Conservation (phyloP, 2,329 filamentous ascomycete species). For the Botrytis elliptica region DNA sequence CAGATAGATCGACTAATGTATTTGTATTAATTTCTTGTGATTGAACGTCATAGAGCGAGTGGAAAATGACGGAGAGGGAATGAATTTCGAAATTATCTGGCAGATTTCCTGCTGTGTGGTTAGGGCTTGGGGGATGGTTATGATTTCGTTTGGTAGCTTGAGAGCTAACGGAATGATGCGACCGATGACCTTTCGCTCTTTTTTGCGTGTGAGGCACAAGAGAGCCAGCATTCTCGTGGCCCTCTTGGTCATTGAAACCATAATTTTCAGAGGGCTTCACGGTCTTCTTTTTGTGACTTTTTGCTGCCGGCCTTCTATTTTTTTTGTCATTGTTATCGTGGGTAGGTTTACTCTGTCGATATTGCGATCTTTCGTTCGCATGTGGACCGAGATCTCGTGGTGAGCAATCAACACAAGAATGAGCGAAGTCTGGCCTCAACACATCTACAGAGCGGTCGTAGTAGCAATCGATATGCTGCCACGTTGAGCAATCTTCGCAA, state of each 20-base stretch:
- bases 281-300: constrained; percentile 84
- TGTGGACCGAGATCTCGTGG: constrained; percentile 68
- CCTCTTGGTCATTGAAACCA: constrained; percentile 58
- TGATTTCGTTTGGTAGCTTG: constrained; percentile 58
- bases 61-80: constrained; percentile 72
- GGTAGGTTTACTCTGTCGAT: constrained; percentile 53
- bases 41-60: constrained; percentile 67
- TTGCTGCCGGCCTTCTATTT: constrained; percentile 70
- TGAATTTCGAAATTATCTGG: constrained; percentile 63
- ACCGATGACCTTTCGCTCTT: constrained; percentile 78
- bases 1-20: constrained; percentile 70
- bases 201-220: constrained; percentile 61
- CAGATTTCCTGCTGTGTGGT: constrained; percentile 68
- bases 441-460: constrained; percentile 74
- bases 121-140: constrained; percentile 67
- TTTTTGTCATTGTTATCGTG: constrained; percentile 62
- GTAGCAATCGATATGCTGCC: constrained; percentile 98
- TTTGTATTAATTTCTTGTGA: constrained; percentile 66
- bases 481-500: constrained; percentile 93
- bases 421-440: constrained; percentile 68
- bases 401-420: constrained; percentile 87
- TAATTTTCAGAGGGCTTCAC: constrained; percentile 65
- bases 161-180: constrained; percentile 74
- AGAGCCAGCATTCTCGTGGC: constrained; percentile 48
- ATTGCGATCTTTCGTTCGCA: constrained; percentile 71